These are phyloP conservation scores for Iris macrosiphon DNA, from an alignment of 106 monocot species.

Conservation along the genomic window DNA sequence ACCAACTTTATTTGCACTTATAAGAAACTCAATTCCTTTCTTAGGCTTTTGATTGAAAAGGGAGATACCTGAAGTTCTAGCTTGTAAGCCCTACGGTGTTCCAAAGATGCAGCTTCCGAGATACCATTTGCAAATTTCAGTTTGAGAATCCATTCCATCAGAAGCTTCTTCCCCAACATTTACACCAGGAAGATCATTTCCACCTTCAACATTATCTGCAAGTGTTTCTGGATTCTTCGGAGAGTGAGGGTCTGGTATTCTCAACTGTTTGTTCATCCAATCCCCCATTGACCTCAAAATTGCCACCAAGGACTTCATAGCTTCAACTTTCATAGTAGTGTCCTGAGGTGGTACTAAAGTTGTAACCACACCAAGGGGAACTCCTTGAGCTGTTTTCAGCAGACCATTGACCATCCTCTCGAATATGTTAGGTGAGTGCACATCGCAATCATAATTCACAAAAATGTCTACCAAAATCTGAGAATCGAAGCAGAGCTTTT, in stretches of 20 bases:
- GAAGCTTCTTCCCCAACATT: constrained; percentile 55
- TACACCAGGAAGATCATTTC: constrained; percentile 28
- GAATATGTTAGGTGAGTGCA: constrained; percentile 96
- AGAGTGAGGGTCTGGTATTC: constrained; percentile 79
- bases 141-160: constrained; percentile 56
- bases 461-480: constrained; percentile 98
- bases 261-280: constrained; percentile 98
- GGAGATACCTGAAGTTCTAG: constrained; percentile 95
- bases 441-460: constrained; percentile 99
- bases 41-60: constrained; percentile 95
- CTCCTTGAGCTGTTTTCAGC: constrained; percentile 97
- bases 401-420: constrained; percentile 99
- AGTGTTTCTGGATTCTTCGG: constrained; percentile 38
- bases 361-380: constrained; percentile 54
- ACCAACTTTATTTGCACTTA: constrained; percentile 78
- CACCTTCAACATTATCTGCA: constrained; percentile 38
- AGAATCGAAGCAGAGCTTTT: constrained; percentile 89
- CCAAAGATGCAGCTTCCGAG: constrained; percentile 65
- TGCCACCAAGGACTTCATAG: constrained; percentile 88
- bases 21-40: constrained; percentile 92
- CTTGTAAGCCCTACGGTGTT: constrained; percentile 90
- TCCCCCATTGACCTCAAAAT: constrained; percentile 98
- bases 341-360: constrained; percentile 85
- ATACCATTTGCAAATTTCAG: constrained; percentile 61
- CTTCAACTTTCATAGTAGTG: constrained; percentile 77